phyloP scores from a whole-genome alignment of 1,139 yeast species.

The Debaryomyces coudertii region DNA sequence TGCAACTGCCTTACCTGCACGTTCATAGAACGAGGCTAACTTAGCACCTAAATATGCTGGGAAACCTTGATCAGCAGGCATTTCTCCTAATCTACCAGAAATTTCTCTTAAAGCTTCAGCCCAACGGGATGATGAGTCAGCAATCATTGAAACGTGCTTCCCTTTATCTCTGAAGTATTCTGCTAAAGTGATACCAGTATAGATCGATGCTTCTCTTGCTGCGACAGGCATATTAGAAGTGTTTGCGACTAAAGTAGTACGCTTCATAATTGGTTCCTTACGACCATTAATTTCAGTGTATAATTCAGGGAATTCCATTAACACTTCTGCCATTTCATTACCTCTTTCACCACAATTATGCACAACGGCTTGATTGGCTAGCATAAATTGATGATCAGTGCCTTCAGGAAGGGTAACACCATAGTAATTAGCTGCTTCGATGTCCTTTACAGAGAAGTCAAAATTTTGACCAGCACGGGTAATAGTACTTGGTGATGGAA shows the following conservation, averaged over 20 bases:
- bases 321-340: slow-evolving; percentile 98
- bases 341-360: slow-evolving; percentile 82
- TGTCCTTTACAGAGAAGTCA: slow-evolving; percentile 28
- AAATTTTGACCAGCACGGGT: slow-evolving; percentile 26
- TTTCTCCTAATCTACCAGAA: slow-evolving; percentile 99
- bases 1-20: slow-evolving; percentile 97
- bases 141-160: slow-evolving; percentile 98
- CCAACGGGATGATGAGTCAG: slow-evolving; percentile 99
- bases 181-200: slow-evolving; percentile 97
- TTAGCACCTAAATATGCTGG: slow-evolving; percentile 99
- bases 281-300: slow-evolving; percentile 88
- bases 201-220: slow-evolving; percentile 98
- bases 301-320: slow-evolving; percentile 99
- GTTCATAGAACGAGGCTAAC: slow-evolving; percentile 97
- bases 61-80: slow-evolving; percentile 99
- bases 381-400: slow-evolving; percentile 44
- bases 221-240: slow-evolving; percentile 99
- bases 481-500: slow-evolving; percentile 15
- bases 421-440: slow-evolving; percentile 34
- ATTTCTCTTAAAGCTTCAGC: slow-evolving; percentile 99
- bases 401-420: slow-evolving; percentile 41
- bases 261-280: slow-evolving; percentile 98
- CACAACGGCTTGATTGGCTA: slow-evolving; percentile 38
- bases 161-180: slow-evolving; percentile 99
- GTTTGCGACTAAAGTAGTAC: slow-evolving; percentile 97